These are phyloP conservation scores for Myxozyma neglecta DNA, from an alignment of 805 yeast species.

Conservation along the genomic window DNA sequence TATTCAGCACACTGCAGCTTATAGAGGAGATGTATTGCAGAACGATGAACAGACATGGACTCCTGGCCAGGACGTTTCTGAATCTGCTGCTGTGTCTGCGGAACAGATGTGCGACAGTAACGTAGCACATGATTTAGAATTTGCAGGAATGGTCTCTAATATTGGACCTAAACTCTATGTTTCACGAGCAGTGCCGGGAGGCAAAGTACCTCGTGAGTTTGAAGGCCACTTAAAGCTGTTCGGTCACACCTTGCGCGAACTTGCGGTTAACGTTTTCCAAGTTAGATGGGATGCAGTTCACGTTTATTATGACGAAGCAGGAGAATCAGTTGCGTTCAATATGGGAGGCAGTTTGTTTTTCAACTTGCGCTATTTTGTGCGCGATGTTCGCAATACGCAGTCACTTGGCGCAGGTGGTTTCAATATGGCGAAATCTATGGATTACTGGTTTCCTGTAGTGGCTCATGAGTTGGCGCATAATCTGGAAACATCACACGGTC, in stretches of 20 bases:
- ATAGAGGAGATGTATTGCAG: conserved; percentile 3
- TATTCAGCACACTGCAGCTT: conserved; percentile 22
- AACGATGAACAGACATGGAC: conserved; percentile 15
- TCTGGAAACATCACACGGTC: conserved; percentile 40
- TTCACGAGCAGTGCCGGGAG: conserved; percentile 11
- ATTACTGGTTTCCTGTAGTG: conserved; percentile 43
- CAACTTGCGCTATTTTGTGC: conserved; percentile 38
- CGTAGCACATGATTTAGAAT: conserved; percentile 26
- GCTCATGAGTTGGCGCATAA: conserved; percentile 48
- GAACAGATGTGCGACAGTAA: conserved; percentile 26
- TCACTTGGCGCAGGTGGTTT: conserved; percentile 4
- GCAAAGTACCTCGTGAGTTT: conserved; percentile 11
- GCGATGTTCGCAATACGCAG: conserved; percentile 20
- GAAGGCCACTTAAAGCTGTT: conserved; percentile 16
- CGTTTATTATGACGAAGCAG: conserved; percentile 36
- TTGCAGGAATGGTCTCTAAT: conserved; percentile 9
- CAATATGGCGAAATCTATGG: conserved; percentile 30
- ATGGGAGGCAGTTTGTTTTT: conserved; percentile 42
- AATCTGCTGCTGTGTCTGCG: conserved; percentile 15
- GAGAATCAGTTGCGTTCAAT: conserved; percentile 43
- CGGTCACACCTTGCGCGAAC: conserved; percentile 15
- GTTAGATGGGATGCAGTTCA: conserved; percentile 35
- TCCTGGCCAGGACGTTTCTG: conserved; percentile 17
- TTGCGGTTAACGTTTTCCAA: conserved; percentile 31
- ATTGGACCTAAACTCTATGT: conserved; percentile 22